Evolutionary conservation across 225 moss, liverwort and hornwort genomes (phyloP).

Genomic region (Straminergon stramineum): DNA sequence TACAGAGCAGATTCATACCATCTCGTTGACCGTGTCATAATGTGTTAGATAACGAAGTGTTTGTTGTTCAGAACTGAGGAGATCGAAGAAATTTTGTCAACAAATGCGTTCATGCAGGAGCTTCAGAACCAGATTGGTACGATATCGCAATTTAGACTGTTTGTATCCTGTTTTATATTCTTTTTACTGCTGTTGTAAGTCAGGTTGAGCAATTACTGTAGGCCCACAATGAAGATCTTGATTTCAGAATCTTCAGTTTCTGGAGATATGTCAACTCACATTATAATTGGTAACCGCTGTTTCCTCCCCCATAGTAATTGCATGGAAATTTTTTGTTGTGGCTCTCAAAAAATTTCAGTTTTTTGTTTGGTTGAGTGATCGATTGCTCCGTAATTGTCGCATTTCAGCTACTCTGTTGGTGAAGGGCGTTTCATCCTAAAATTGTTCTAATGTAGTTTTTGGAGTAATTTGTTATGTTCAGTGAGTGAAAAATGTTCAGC

Average conservation of each 20-base stretch:
- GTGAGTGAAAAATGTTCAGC: not conserved
- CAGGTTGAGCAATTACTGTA: not conserved
- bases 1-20: not conserved
- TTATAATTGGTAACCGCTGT: not conserved
- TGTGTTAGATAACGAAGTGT: not conserved
- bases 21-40: not conserved
- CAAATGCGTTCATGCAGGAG: constrained; percentile 87
- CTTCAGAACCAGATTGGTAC: constrained; percentile 67
- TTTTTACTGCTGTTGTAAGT: not conserved
- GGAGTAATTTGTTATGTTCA: not conserved
- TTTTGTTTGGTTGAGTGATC: not conserved
- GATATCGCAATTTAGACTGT: not conserved
- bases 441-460: not conserved
- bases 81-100: constrained; percentile 60
- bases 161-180: not conserved
- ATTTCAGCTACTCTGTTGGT: not conserved
- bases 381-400: not conserved
- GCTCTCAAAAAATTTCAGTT: not conserved
- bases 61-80: constrained; percentile 40
- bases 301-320: not conserved
- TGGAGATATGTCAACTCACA: not conserved
- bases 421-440: not conserved
- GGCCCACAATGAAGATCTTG: not conserved
- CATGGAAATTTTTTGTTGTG: not conserved
- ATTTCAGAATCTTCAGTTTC: not conserved